Evolutionary conservation across 2,329 filamentous ascomycete species (phyloP).

Genomic region (Ophiostoma novo-ulmi): DNA sequence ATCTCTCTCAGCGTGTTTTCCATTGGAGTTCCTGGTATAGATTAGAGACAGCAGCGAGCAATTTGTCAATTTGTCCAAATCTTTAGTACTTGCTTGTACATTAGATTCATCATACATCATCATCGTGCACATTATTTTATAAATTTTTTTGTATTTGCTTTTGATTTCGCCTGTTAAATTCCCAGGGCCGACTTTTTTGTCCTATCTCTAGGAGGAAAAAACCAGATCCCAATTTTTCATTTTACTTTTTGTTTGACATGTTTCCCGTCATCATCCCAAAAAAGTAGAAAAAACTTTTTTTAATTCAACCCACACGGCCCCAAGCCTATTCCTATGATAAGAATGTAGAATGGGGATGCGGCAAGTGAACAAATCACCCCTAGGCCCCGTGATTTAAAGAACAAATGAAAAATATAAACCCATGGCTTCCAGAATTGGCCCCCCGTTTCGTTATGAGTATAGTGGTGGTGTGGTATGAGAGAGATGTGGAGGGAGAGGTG

Average conservation of each 20-base stretch:
- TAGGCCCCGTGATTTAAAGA: constrained; percentile 13
- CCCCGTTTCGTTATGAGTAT: constrained; percentile 13
- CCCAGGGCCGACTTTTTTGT: constrained; percentile 5
- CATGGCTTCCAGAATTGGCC: constrained; percentile 17
- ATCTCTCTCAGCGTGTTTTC: neutral
- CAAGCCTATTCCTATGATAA: neutral
- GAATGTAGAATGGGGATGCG: neutral
- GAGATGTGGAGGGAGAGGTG: neutral
- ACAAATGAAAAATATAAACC: constrained; percentile 18
- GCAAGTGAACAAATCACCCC: constrained; percentile 2
- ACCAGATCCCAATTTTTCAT: neutral
- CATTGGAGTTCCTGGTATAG: neutral
- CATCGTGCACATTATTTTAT: neutral
- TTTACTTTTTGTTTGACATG: neutral
- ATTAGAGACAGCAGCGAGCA: neutral
- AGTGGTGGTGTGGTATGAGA: neutral
- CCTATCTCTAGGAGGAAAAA: constrained; percentile 5
- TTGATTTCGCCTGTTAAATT: constrained; percentile 14
- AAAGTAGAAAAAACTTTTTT: constrained; percentile 18
- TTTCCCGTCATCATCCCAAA: constrained; percentile 19
- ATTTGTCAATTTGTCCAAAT: neutral
- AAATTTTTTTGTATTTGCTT: constrained; percentile 16
- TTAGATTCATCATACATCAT: neutral
- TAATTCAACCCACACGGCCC: constrained; percentile 21
- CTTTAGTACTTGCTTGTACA: too few species aligned